Conservation (phyloP, 1,284 basidiomycete genomes). For the Ustilago loliicola region DNA sequence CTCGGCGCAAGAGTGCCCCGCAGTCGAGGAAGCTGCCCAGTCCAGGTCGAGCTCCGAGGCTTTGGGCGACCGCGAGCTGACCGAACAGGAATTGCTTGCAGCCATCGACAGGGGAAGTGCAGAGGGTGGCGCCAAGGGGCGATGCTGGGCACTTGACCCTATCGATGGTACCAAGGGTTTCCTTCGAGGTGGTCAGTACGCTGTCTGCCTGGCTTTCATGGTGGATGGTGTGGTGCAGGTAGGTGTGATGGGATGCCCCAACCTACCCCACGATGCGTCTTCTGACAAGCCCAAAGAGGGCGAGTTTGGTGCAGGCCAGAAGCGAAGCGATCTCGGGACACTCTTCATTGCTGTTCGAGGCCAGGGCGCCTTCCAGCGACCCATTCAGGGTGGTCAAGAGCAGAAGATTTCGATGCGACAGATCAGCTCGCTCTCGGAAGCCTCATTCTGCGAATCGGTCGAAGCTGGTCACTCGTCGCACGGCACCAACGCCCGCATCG, state of each 20-base stretch:
- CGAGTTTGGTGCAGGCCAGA: constrained; percentile 55
- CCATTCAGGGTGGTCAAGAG: constrained; percentile 53
- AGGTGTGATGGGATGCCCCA: constrained; percentile 95
- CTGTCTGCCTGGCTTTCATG: constrained; percentile 92
- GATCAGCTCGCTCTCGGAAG: constrained; percentile 71
- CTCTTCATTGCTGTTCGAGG: constrained; percentile 66
- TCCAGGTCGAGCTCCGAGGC: constrained; percentile 70
- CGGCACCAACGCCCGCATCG: constrained; percentile 81
- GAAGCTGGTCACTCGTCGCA: constrained; percentile 93
- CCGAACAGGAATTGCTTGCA: constrained; percentile 77
- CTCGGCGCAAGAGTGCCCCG: constrained; percentile 70
- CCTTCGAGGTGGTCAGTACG: constrained; percentile 95
- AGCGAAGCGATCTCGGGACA: constrained; percentile 59
- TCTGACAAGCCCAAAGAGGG: constrained; percentile 66
- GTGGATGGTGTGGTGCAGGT: constrained; percentile 80
- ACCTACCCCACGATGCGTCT: constrained; percentile 76
- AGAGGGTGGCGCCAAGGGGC: constrained; percentile 81
- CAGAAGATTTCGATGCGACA: constrained; percentile 62
- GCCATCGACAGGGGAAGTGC: constrained; percentile 89
- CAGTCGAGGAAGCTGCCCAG: constrained; percentile 57
- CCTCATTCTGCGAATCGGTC: constrained; percentile 89
- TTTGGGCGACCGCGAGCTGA: constrained; percentile 71
- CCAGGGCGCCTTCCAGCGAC: constrained; percentile 64
- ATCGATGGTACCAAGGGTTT: constrained; percentile 96
- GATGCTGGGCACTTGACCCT: constrained; percentile 90